Evolutionary conservation across 495 filamentous ascomycete species (phyloP), one percentile per base, ranked within the genome.

Genomic region (Rusavskia elegans): DNA sequence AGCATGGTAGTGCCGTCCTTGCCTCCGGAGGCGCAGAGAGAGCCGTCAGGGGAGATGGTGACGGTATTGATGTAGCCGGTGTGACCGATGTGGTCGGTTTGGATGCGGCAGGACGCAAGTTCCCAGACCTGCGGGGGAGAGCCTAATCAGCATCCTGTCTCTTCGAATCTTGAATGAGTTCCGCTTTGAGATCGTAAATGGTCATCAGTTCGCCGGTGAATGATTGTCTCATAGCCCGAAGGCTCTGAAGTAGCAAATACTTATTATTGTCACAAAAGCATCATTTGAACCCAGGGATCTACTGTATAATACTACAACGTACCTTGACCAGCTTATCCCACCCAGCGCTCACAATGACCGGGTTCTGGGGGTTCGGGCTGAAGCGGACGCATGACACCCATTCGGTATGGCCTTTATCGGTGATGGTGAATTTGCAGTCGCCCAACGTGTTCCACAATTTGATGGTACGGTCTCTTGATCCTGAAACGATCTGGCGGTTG

Each of bases 201-300:
- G 51, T 61, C 69, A 85, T 98, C 92, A 98, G 92, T 73, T 77
- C 84, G 78, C 70, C 69, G 85, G 87, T 92, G 86, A 80, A 29
- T 42, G 68, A 73, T 95, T 83, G 85, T 99, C 93, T 99, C 92
- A 99, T 95, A 66, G 87, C 87, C 79, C 57, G 63, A 70, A 75
- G 79, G 84, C 89, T 99, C 92, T 95, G 93, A 99, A 99, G 92
- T 99, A 99, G 92, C 92, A 97, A 99, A 97, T 99, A 99, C 89
- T 88, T 90, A 71, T 68, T 66, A 46, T 25, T 63, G 76, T 81
- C 82, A 81, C 79, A 78, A 79, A 50, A 86, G 74, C 92, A 98
- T 98, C 92, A 85, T 95, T 63, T 76, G 74, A 72, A 46, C 17
- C 6, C 23, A 14, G 32, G 9, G 9, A 35, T 11, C 10, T 7